Evolutionary conservation across 805 yeast species (phyloP), one percentile per base, ranked within the genome.

Genomic region (Lipomyces yamadae): DNA sequence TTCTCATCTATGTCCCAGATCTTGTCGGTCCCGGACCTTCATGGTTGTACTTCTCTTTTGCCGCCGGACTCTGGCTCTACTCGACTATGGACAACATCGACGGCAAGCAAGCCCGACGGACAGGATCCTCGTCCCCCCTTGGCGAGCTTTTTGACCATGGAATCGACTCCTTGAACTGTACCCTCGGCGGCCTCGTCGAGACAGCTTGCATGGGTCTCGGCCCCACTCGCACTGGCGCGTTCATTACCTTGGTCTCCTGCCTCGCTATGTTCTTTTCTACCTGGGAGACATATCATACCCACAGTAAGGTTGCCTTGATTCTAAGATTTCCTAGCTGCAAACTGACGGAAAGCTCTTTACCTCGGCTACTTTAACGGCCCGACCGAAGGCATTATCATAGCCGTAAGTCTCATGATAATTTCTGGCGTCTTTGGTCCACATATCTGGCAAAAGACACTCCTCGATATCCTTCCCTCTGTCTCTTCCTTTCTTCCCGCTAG

Each of bases 71-170:
- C 65, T 90, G 93, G 76, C 82, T 92, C 84, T 94, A 94, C 78
- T 98, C 95, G 76, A 94, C 98, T 0, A 91, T 95, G 81, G 98
- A 95, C 80, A 97, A 97, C 4, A 91, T 97, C 77, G 98, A 94
- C 79, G 98, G 98, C 6, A 87, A 91, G 74, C 99, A 94, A 78
- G 98, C 98, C 32, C 18, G 61, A 45, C 70, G 72, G 33, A 95
- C 98, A 0, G 96, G 96, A 11, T 96, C 93, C 76, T 86, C 92
- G 58, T 96, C 98, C 3, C 98, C 99, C 0, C 80, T 94, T 71
- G 98, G 99, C 45, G 98, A 94, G 78, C 82, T 95, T 67, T 95
- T 94, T 75, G 98, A 95, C 77, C 98, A 95, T 74, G 92, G 97
- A 65, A 84, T 86, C 39, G 90, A 87, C 74, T 85, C 90, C 1